phyloP scores from a whole-genome alignment of 2,329 filamentous ascomycete genomes.

The Cytospora paraplurivora region DNA sequence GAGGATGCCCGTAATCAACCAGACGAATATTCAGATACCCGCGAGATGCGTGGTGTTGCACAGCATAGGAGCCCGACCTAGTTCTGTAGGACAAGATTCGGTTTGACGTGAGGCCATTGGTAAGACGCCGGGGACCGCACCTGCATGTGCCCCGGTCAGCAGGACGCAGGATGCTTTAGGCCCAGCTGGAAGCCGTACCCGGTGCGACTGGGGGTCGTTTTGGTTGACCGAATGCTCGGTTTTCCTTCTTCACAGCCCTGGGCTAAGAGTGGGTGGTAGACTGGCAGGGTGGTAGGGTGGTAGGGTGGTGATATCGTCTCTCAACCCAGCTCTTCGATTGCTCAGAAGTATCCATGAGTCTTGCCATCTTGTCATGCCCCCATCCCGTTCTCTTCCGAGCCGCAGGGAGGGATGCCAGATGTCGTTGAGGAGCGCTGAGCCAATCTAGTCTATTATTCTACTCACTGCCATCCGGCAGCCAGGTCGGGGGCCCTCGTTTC shows the following conservation, averaged over 20 bases:
- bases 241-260: background rate
- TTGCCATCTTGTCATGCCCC: background rate
- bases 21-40: slow-evolving; percentile 20
- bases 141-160: slow-evolving; percentile 1
- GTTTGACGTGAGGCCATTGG: slow-evolving; percentile 18
- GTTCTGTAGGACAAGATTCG: slow-evolving; percentile 19
- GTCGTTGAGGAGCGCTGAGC: background rate
- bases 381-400: background rate
- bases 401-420: background rate
- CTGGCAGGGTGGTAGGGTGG: background rate
- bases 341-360: background rate
- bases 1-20: background rate
- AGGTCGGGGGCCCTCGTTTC: background rate
- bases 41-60: slow-evolving; percentile 22
- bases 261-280: background rate
- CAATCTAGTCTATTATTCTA: background rate
- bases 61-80: slow-evolving; percentile 19
- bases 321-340: background rate
- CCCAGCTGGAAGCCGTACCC: slow-evolving; percentile 11
- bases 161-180: slow-evolving; percentile 5
- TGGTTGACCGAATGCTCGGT: background rate
- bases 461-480: background rate
- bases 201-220: background rate
- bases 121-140: slow-evolving; percentile 2
- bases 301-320: background rate